Base-by-base conservation (phyloP, 2,329 filamentous ascomycete species). In the Massarina eburnea region DNA sequence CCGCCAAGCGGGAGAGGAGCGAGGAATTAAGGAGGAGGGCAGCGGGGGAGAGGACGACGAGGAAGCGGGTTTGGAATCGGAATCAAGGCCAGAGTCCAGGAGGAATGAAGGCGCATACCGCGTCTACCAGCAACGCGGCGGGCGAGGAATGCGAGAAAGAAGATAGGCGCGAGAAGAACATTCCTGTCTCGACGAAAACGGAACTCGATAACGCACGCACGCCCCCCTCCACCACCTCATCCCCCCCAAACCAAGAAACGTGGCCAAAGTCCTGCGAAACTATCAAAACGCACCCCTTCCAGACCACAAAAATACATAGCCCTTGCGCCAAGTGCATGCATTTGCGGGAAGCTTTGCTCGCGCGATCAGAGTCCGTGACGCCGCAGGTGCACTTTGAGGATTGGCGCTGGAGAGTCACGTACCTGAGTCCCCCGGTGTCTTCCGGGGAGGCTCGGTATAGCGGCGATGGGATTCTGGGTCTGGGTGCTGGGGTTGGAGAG, bases 371-470 rank as follows among this genome's bases (percentile, higher is more conserved):
- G 33, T 32, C 30, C 4, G 30, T 27, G 20, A 53, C 65, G 33
- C 53, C 68, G 8, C 41, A 39, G 29, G 61, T 73, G 26, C 52
- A 58, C 24, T 68, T 68, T 44, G 66, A 73, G 38, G 68, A 72
- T 32, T 68, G 66, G 66, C 61, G 59, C 44, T 73, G 72, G 72
- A 71, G 68, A 46, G 70, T 73, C 45, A 67, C 58, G 47, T 73
- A 74, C 47, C 58, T 46, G 43, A 54, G 48, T 46, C 61, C 44
- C 51, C 21, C 37, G 12, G 63, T 45, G n/a, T 21, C 10, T n/a
- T n/a, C n/a, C 43, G 70, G 52, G 55, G 55, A 56, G 58, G 60
- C 59, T 39, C 45, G 37, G 43, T 62, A 43, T 54, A 55, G 41
- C 45, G 49, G 38, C 39, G 38, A 26, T 17, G 17, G 39, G 37